Conservation (phyloP, 192 early-diverging fungal species). For the Backusella tuberculispora region DNA sequence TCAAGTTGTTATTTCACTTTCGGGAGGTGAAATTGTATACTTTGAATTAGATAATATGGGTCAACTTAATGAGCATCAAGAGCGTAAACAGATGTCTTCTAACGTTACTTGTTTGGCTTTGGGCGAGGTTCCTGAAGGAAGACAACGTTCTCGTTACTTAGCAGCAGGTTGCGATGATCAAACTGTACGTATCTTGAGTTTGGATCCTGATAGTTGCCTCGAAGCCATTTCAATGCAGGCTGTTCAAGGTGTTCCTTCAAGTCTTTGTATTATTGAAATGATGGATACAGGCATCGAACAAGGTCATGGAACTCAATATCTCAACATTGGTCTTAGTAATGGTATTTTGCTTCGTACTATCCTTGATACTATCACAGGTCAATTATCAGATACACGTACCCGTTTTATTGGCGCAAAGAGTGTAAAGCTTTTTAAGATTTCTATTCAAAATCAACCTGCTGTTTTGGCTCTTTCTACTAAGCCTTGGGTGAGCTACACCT, state of each 20-base stretch:
- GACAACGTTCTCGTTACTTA: constrained; percentile 75
- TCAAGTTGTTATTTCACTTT: constrained; percentile 83
- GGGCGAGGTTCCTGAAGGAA: constrained; percentile 77
- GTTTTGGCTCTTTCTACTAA: constrained; percentile 84
- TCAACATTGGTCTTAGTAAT: constrained; percentile 89
- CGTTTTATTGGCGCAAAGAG: constrained; percentile 86
- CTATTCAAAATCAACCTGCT: constrained; percentile 67
- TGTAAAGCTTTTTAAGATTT: constrained; percentile 78
- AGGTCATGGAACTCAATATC: constrained; percentile 65
- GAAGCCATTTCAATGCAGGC: constrained; percentile 68
- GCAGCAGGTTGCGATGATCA: constrained; percentile 92
- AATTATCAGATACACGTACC: constrained; percentile 79
- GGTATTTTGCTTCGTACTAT: constrained; percentile 87
- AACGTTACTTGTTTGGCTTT: constrained; percentile 79
- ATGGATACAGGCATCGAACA: constrained; percentile 67
- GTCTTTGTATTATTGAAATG: constrained; percentile 80
- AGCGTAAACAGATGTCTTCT: constrained; percentile 71
- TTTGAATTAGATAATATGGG: constrained; percentile 88
- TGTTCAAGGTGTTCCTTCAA: constrained; percentile 43
- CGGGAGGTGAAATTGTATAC: constrained; percentile 85
- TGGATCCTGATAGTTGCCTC: constrained; percentile 79
- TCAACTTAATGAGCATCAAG: constrained; percentile 87
- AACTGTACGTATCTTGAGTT: constrained; percentile 86
- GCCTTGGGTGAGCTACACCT: constrained; percentile 89
- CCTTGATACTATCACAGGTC: constrained; percentile 83